These are phyloP conservation scores for Gossypium davidsonii DNA, from an alignment of 441 rosid species.

Conservation along the genomic window DNA sequence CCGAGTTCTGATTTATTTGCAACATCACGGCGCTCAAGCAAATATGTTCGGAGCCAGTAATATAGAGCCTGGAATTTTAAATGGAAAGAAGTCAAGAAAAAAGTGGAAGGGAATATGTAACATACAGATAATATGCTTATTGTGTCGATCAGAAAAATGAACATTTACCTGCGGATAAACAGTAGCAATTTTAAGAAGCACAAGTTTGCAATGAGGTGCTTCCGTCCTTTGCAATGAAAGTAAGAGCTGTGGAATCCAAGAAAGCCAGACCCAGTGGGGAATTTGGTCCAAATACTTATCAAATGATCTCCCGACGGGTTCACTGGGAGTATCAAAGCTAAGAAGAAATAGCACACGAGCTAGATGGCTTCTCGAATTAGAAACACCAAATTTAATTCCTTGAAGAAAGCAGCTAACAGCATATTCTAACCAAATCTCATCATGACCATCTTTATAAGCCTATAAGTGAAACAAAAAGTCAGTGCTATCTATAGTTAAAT, in stretches of 20 bases:
- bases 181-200: constrained; percentile 77
- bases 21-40: constrained; percentile 97
- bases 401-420: constrained; percentile 99
- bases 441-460: constrained; percentile 82
- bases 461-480: constrained; percentile 31
- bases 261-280: constrained; percentile 34
- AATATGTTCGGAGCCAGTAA: constrained; percentile 97
- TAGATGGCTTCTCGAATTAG: constrained; percentile 93
- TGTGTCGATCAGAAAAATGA: background rate
- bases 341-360: constrained; percentile 96
- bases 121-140: background rate
- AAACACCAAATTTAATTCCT: constrained; percentile 93
- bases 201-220: constrained; percentile 97
- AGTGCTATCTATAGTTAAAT: constrained; percentile 11
- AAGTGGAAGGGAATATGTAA: constrained; percentile 15
- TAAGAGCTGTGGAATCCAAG: constrained; percentile 46
- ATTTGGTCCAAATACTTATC: constrained; percentile 92
- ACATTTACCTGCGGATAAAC: constrained; percentile 80
- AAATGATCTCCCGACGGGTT: constrained; percentile 93
- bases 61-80: constrained; percentile 63
- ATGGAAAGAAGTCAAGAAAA: constrained; percentile 15
- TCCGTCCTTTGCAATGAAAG: constrained; percentile 97
- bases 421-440: constrained; percentile 96
- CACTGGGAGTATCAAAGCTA: constrained; percentile 90
- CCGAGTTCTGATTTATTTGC: constrained; percentile 78